phyloP scores from a whole-genome alignment of 257 asterid genomes.

The Solanum bukasovii region DNA sequence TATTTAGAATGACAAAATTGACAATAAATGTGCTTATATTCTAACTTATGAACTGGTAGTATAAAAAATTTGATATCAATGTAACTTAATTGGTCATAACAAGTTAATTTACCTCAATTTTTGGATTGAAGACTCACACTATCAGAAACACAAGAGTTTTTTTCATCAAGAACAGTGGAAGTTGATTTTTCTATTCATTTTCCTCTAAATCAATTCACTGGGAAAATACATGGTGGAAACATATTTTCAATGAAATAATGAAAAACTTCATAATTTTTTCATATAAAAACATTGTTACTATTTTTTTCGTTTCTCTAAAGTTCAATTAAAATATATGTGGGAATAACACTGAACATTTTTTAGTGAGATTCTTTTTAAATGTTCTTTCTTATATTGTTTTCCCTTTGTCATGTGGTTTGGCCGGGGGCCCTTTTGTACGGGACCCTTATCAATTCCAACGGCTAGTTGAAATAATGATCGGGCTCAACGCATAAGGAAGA shows the following conservation, averaged over 20 bases:
- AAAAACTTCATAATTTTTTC: not conserved
- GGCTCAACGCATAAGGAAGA: not conserved
- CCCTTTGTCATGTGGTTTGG: not conserved
- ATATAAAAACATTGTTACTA: too few relatives aligned
- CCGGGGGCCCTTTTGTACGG: not conserved
- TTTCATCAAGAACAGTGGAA: not conserved
- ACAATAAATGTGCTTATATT: not conserved
- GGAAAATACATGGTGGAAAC: not conserved
- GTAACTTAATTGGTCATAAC: not conserved
- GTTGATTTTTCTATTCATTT: not conserved
- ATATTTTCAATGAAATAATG: not conserved
- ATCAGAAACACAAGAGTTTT: not conserved
- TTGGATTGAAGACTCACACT: not conserved
- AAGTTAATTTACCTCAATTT: not conserved
- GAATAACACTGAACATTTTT: not conserved
- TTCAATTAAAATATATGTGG: not conserved
- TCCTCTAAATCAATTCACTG: not conserved
- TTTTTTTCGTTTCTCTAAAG: not conserved
- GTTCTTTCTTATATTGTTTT: not conserved
- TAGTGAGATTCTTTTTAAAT: not conserved
- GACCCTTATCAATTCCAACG: not conserved
- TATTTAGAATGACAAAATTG: not conserved
- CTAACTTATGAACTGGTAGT: not conserved
- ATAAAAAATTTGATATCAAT: not conserved
- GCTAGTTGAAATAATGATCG: not conserved